These are phyloP conservation scores for Trichoderma cornu-damae DNA, from an alignment of 2,329 filamentous ascomycete genomes.

Conservation along the genomic window DNA sequence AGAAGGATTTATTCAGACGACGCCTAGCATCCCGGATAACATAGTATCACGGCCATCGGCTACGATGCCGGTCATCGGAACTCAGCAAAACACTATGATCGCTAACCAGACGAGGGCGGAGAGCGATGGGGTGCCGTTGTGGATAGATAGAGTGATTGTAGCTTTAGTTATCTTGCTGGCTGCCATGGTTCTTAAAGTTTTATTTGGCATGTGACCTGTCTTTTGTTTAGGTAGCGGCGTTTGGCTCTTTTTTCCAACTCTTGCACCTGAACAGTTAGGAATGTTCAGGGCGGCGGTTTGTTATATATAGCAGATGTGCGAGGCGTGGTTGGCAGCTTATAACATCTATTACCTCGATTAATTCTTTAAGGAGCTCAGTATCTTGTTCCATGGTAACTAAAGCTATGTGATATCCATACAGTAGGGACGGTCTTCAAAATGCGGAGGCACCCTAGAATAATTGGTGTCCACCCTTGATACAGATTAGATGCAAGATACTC, in stretches of 20 bases:
- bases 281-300: not conserved
- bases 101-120: not conserved
- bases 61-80: not conserved
- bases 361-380: not conserved
- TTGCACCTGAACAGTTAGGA: not conserved
- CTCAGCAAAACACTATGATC: constrained; percentile 2
- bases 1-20: constrained; percentile 50
- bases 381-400: not conserved
- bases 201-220: constrained; percentile 32
- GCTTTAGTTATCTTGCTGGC: constrained; percentile 64
- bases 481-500: no score
- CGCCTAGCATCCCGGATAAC: not conserved
- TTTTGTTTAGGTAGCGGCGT: not conserved
- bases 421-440: no score
- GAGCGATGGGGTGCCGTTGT: constrained; percentile 50
- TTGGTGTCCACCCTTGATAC: no score
- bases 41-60: not conserved
- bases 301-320: not conserved
- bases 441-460: no score
- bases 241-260: not conserved
- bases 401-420: no score
- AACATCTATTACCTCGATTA: not conserved
- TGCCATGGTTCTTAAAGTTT: constrained; percentile 61
- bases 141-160: constrained; percentile 78
- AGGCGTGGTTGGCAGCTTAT: no score